Base-by-base conservation (phyloP, 2,329 filamentous ascomycete genomes). In the Aspergillus sp. region DNA sequence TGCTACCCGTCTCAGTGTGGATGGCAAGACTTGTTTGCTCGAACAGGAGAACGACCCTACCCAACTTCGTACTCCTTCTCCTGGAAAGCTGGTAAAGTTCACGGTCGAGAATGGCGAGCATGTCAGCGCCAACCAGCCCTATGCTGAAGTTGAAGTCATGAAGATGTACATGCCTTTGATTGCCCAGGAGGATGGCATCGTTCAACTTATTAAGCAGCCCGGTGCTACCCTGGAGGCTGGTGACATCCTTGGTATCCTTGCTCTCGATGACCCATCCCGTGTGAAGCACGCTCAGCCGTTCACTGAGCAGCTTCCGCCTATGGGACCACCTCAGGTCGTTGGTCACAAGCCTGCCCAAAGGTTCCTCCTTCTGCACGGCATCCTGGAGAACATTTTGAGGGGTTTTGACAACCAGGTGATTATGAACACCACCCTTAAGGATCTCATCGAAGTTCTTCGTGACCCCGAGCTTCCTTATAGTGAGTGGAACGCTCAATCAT, bases 131-230 rank as follows among this genome's bases (percentile, higher is more conserved):
- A 93, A 93, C 56, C 90, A 98, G 76, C 83, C 93, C 34, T 99
- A 92, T 71, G 95, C 95, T 55, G 95, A 99, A 76, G 93, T 99
- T 41, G 95, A 99, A 79, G 95, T 99, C 78, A 99, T 99, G 95
- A 99, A 99, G 85, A 99, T 99, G 95, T 98, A 98, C 84, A 99
- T 99, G 95, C 95, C 95, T 70, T 83, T 99, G 55, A 85, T 99
- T 60, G 90, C 95, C 3, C 89, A 93, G 72, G 95, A 99, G 76
- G 95, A 96, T 68, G 95, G 95, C 81, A 85, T 96, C 54, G 93
- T 99, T 56, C 95, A 97, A 80, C 85, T 99, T 69, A 96, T 99
- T 83, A 99, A 99, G 85, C 95, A 98, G 80, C 95, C 95, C 62
- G 95, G 95, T 74, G 90, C 95, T n/a, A 96, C 92, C 17, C 89